Evolutionary conservation across 257 asterid genomes (phyloP), one percentile per base, ranked within the genome.

Genomic region (Osmanthus fragrans): DNA sequence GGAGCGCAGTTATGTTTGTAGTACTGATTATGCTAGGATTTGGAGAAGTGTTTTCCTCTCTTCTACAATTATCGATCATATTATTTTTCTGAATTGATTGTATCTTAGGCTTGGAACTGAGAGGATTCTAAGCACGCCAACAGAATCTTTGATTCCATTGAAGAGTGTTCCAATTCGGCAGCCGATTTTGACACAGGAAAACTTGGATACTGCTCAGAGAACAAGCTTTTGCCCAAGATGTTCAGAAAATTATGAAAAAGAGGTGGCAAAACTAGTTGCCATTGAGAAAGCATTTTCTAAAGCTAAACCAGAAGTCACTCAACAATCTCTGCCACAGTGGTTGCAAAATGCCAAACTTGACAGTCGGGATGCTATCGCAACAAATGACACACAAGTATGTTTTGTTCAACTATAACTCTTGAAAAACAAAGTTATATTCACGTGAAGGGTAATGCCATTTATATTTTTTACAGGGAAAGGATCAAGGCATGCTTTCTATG

Each of bases 251-350:
- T 88, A 80, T 18, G 94, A 90, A 1, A 89, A 83, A 56, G 97
- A 92, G 87, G 82, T 87, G 19, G 82, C 85, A 3, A 83, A 82
- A 75, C 87, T 92, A 16, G 84, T 78, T 11, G 86, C 92, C 6
- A 85, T 83, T 27, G 96, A 88, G 86, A 89, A 87, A 84, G 89
- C 92, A 16, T 87, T 89, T 39, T 84, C 91, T 0, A 89, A 85
- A 67, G 76, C 85, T 33, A 90, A 84, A 68, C 86, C 90, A 29
- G 88, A 83, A 36, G 54, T 83, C 1, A 56, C 87, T 15, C 79
- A 54, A 51, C 79, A 92, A 23, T 68, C 92, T 40, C 84, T 94
- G 67, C 98, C 97, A 1, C 92, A 83, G 63, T 94, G 98, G 98
- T 60, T 94, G 90, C 97, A 90, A 81, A 89, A 79, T 70, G 97